Base-by-base conservation (phyloP, 2,329 filamentous ascomycete genomes). In the Metarhizium rileyi region DNA sequence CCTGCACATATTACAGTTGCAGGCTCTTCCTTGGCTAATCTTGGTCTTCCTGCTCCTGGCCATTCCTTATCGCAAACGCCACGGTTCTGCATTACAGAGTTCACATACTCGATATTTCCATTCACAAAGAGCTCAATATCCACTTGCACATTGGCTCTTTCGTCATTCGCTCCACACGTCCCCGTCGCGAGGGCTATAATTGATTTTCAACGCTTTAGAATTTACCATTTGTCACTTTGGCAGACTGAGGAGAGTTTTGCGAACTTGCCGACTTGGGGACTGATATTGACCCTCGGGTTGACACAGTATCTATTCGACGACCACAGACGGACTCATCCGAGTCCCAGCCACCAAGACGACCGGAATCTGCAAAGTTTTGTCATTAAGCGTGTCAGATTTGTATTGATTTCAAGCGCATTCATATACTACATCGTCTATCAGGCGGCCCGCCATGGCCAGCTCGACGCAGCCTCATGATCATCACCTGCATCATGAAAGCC, bases 131-230 rank as follows among this genome's bases (percentile, higher is more conserved):
- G 23, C 20, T 25, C n/a, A 36, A 45, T 40, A 49, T n/a, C 47
- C 47, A 22, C 41, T 9, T 14, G 5, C 41, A 20, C 35, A 8
- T 26, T 22, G 10, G 18, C 18, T n/a, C 42, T 53, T 52, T 46
- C 53, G 49, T 55, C 49, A 52, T 49, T 49, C 47, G 51, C 51
- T 53, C 45, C 53, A 55, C 53, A 38, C 27, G 27, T 28, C 49
- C 18, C 14, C 28, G 28, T 30, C 28, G 28, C n/a, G n/a, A n/a
- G n/a, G n/a, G n/a, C n/a, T n/a, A n/a, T n/a, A n/a, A n/a, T n/a
- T n/a, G n/a, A n/a, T n/a, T n/a, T n/a, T n/a, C n/a, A n/a, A n/a
- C n/a, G n/a, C n/a, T n/a, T n/a, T n/a, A n/a, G n/a, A n/a, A n/a
- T n/a, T n/a, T n/a, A n/a, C n/a, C n/a, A n/a, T n/a, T n/a, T n/a